Conservation (phyloP, 805 yeast genomes). For the Candida incommunis region DNA sequence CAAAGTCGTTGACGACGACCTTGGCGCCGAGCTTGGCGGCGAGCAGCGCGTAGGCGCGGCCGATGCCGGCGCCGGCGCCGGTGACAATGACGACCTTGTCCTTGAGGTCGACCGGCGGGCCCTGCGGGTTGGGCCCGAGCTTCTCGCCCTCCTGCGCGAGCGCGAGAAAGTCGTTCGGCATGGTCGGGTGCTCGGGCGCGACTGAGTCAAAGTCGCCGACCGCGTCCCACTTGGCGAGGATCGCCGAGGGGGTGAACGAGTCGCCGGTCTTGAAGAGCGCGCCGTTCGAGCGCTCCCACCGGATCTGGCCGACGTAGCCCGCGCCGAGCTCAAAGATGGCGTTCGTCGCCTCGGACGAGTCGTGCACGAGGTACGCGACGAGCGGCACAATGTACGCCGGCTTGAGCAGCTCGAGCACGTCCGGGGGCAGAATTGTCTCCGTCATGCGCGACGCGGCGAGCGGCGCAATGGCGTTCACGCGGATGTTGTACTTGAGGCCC, state of each 20-base stretch:
- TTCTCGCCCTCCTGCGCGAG: constrained; percentile 40
- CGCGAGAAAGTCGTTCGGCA: constrained; percentile 54
- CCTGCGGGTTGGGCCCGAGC: constrained; percentile 47
- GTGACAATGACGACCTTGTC: constrained; percentile 83
- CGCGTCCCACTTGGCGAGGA: constrained; percentile 50
- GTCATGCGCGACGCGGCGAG: constrained; percentile 95
- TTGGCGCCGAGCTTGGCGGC: constrained; percentile 89
- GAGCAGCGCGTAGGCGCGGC: constrained; percentile 73
- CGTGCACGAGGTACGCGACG: constrained; percentile 68
- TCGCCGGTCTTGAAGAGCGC: constrained; percentile 67
- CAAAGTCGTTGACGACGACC: constrained; percentile 85
- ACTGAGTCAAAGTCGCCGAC: constrained; percentile 46
- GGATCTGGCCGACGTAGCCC: constrained; percentile 78
- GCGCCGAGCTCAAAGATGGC: constrained; percentile 88
- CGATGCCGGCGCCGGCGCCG: constrained; percentile 93
- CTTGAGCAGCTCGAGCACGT: constrained; percentile 60
- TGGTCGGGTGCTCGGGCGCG: constrained; percentile 51
- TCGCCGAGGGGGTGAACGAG: constrained; percentile 72
- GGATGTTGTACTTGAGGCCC: constrained; percentile 73
- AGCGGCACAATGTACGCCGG: constrained; percentile 91
- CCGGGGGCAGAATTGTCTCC: constrained; percentile 75
- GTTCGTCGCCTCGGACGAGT: constrained; percentile 46
- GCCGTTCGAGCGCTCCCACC: constrained; percentile 93
- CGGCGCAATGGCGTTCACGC: constrained; percentile 82
- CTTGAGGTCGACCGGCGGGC: constrained; percentile 45